phyloP scores from a whole-genome alignment of 768 basidiomycete species.

The Boletus pseudo-olivaceus region DNA sequence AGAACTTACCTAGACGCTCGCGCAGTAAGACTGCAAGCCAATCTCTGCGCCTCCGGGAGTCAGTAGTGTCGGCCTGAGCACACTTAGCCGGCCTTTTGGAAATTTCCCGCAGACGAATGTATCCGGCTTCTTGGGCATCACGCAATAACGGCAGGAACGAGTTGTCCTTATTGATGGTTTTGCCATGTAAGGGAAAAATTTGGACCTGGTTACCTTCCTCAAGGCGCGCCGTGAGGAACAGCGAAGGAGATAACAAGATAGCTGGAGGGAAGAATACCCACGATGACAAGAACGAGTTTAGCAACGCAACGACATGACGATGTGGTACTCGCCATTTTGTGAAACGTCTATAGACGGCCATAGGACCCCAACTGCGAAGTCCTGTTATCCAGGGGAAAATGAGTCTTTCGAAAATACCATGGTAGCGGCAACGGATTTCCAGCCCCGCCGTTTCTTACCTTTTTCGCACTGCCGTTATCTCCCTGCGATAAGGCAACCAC shows the following conservation, averaged over 20 bases:
- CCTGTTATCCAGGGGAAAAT: slow-evolving; percentile 35
- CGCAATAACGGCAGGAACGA: slow-evolving; percentile 50
- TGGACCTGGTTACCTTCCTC: slow-evolving; percentile 45
- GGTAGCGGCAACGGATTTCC: slow-evolving; percentile 4
- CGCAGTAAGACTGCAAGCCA: slow-evolving; percentile 68
- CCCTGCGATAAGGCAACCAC: slow-evolving; percentile 51
- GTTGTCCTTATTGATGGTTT: slow-evolving; percentile 33
- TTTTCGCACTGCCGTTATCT: slow-evolving; percentile 32
- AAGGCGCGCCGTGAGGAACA: slow-evolving; percentile 60
- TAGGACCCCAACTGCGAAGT: slow-evolving; percentile 63
- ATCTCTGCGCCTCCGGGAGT: slow-evolving; percentile 43
- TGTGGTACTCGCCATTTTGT: slow-evolving; percentile 49
- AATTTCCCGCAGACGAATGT: slow-evolving; percentile 52
- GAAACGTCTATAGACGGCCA: slow-evolving; percentile 73
- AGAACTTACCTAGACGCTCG: slow-evolving; percentile 60
- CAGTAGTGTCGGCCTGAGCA: slow-evolving; percentile 15
- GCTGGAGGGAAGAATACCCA: slow-evolving; percentile 35
- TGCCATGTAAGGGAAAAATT: slow-evolving; percentile 47
- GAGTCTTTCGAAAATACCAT: slow-evolving; percentile 10
- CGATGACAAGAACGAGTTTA: slow-evolving; percentile 14
- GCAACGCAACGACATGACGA: not conserved
- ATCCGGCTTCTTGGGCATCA: slow-evolving; percentile 47
- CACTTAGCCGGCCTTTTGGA: slow-evolving; percentile 15
- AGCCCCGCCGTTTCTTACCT: slow-evolving; percentile 31
- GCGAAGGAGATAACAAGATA: slow-evolving; percentile 51